Percentiles rank a stretch among this genome's conserved stretches.
Conservation (phyloP, 257 asterid species). For the Asclepias syriaca region DNA sequence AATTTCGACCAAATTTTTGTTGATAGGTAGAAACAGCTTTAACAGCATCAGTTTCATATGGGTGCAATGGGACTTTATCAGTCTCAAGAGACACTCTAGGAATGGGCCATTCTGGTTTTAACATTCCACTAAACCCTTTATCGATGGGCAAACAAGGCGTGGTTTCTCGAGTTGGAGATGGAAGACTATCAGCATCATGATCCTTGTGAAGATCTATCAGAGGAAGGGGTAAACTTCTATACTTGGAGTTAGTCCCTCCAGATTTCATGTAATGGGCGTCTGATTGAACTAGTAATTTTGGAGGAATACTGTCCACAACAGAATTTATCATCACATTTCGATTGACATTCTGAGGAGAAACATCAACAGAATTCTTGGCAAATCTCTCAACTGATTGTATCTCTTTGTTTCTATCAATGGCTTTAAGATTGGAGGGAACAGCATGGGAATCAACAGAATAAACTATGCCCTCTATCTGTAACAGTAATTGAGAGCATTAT, state of each 20-base stretch:
- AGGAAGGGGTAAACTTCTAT: slow-evolving; percentile 55
- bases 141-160: slow-evolving; percentile 47
- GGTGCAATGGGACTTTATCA: slow-evolving; percentile 46
- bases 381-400: slow-evolving; percentile 23
- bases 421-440: slow-evolving; percentile 23
- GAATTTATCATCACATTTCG: slow-evolving; percentile 22
- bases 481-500: slow-evolving; percentile 25
- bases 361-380: slow-evolving; percentile 22
- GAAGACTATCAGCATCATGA: slow-evolving; percentile 93
- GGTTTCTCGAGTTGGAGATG: slow-evolving; percentile 82
- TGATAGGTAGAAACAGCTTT: slow-evolving; percentile 95
- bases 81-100: slow-evolving; percentile 44
- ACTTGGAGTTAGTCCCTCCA: slow-evolving; percentile 39
- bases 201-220: slow-evolving; percentile 91
- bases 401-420: slow-evolving; percentile 22
- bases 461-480: slow-evolving; percentile 55
- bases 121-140: slow-evolving; percentile 38
- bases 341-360: slow-evolving; percentile 27
- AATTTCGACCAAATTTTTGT: slow-evolving; percentile 70
- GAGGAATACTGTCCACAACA: slow-evolving; percentile 27
- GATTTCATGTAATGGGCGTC: slow-evolving; percentile 25
- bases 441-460: slow-evolving; percentile 33
- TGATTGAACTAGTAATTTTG: slow-evolving; percentile 33
- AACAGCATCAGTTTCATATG: slow-evolving; percentile 88
- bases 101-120: slow-evolving; percentile 76